These are phyloP conservation scores for Aspergillus fructus DNA, from an alignment of 2,329 filamentous ascomycete genomes.

Conservation along the genomic window DNA sequence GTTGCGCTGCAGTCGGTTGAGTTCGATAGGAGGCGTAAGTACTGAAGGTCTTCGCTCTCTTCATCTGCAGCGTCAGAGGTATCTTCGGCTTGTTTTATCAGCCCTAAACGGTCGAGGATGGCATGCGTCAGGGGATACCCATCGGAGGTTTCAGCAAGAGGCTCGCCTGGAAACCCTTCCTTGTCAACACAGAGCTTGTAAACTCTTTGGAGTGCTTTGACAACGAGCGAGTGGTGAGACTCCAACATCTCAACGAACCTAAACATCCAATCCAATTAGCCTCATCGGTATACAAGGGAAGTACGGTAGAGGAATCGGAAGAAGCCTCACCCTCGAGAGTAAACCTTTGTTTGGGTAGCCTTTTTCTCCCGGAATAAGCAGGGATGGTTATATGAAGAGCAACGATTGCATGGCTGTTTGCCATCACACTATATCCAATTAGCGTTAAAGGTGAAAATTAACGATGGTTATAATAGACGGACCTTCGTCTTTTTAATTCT, in stretches of 20 bases:
- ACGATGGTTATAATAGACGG: slow-evolving; percentile 14
- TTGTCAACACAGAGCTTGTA: slow-evolving; percentile 44
- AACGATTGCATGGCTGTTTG: slow-evolving; percentile 46
- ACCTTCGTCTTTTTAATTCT: slow-evolving; percentile 49
- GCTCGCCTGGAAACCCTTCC: slow-evolving; percentile 44
- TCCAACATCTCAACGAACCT: slow-evolving; percentile 48
- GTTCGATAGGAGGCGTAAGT: slow-evolving; percentile 35
- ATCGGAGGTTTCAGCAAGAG: slow-evolving; percentile 39
- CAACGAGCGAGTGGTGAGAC: slow-evolving; percentile 43
- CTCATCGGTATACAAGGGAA: background rate
- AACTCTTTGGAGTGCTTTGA: slow-evolving; percentile 43
- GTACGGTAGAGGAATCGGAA: background rate
- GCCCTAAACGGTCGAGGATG: slow-evolving; percentile 42
- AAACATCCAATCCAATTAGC: slow-evolving; percentile 4
- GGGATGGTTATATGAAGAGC: slow-evolving; percentile 44
- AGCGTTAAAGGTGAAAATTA: slow-evolving; percentile 11
- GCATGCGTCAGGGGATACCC: slow-evolving; percentile 44
- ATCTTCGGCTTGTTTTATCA: slow-evolving; percentile 46
- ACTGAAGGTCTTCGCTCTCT: slow-evolving; percentile 37
- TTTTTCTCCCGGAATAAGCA: slow-evolving; percentile 47
- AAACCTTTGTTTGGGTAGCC: slow-evolving; percentile 45
- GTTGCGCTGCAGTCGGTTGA: slow-evolving; percentile 38
- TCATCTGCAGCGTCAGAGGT: slow-evolving; percentile 35
- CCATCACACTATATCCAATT: slow-evolving; percentile 40
- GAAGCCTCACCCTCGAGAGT: slow-evolving; percentile 41